These are phyloP conservation scores for Tanacetum coccineum DNA, from an alignment of 129 eudicot genomes.

Conservation along the genomic window DNA sequence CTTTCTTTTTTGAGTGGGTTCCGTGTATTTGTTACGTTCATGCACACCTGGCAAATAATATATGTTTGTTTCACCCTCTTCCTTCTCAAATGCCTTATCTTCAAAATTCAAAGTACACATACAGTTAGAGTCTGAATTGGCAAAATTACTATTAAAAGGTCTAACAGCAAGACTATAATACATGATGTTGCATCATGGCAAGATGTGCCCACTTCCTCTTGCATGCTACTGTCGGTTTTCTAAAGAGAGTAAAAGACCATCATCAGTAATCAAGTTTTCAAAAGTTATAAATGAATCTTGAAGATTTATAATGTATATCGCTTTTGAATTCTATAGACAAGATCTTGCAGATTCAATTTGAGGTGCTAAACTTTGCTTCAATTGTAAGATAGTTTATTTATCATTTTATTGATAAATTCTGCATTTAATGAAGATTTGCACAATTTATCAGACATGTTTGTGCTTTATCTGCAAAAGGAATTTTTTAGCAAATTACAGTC, in stretches of 20 bases:
- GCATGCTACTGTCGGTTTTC: slow-evolving; percentile 59
- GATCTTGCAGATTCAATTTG: neutral
- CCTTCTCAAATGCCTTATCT: slow-evolving; percentile 68
- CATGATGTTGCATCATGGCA: slow-evolving; percentile 72
- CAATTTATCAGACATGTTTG: neutral
- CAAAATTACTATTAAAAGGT: neutral
- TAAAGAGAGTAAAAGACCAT: slow-evolving; percentile 24
- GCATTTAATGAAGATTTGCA: neutral
- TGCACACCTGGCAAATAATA: slow-evolving; percentile 53
- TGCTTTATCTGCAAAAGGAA: too few species aligned
- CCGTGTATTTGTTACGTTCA: slow-evolving; percentile 48
- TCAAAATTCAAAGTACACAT: slow-evolving; percentile 39
- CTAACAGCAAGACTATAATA: slow-evolving; percentile 16
- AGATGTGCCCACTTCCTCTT: slow-evolving; percentile 79
- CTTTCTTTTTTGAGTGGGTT: too few species aligned
- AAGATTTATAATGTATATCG: neutral
- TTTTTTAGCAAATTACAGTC: too few species aligned
- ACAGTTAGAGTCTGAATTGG: slow-evolving; percentile 5
- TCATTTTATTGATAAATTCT: neutral
- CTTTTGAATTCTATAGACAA: slow-evolving; percentile 1
- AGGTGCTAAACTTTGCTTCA: neutral
- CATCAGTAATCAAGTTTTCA: neutral
- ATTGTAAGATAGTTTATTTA: neutral
- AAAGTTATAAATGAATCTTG: neutral
- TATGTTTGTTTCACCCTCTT: slow-evolving; percentile 71